A percentile compares a stretch with the other conserved stretches of the same genome.
Evolutionary conservation across 495 filamentous ascomycete species (phyloP).

Genomic region (Talaromyces liani): DNA sequence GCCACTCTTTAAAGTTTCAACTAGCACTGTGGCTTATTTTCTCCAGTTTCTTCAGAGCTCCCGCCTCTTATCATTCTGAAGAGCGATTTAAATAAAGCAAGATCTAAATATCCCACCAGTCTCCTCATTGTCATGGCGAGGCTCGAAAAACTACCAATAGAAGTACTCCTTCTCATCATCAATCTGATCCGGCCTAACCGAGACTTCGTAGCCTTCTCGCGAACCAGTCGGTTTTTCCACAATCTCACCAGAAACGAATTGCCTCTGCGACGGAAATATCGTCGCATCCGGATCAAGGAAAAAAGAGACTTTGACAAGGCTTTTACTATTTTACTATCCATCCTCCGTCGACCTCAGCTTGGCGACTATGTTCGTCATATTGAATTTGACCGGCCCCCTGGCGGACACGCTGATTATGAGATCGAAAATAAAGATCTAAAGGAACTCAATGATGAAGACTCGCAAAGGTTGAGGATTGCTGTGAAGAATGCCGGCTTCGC

Average conservation of each 20-base stretch:
- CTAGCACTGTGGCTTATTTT: background rate
- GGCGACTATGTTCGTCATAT: conserved; percentile 12
- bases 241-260: conserved; percentile 18
- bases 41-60: background rate
- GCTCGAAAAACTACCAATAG: conserved; percentile 29
- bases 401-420: background rate
- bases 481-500: conserved; percentile 15
- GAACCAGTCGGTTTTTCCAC: conserved; percentile 14
- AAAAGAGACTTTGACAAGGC: conserved; percentile 8
- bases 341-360: conserved; percentile 10
- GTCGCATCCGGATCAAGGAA: conserved; percentile 11
- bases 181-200: conserved; percentile 8
- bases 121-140: background rate
- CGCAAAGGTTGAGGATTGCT: conserved; percentile 6
- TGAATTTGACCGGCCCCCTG: background rate
- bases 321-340: conserved; percentile 13
- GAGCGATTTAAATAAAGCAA: too few relatives aligned
- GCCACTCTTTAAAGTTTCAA: background rate
- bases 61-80: too few relatives aligned
- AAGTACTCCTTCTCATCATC: conserved; percentile 1
- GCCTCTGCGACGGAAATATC: conserved; percentile 11
- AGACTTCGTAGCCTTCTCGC: conserved; percentile 19
- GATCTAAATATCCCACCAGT: too few relatives aligned
- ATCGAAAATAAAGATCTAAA: conserved; percentile 5
- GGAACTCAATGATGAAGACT: conserved; percentile 12